phyloP scores from a whole-genome alignment of 306 rosid genomes.

The Castanea mollissima region DNA sequence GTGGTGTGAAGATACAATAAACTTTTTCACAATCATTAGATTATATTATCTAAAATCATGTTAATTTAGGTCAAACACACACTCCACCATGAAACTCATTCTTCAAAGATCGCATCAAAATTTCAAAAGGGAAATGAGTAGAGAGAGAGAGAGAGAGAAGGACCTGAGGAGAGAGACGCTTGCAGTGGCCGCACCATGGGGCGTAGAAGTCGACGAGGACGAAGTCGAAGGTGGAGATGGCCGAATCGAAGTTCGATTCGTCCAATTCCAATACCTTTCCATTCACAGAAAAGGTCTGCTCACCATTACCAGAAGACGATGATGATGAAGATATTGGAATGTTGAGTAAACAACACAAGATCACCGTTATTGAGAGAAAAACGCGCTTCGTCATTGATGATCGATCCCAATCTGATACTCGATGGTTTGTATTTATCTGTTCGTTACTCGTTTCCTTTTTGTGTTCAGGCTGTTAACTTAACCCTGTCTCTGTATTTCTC shows the following conservation, averaged over 20 bases:
- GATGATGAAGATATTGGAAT: background rate
- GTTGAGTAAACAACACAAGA: background rate
- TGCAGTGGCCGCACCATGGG: constrained; percentile 99
- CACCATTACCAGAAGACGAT: constrained; percentile 16
- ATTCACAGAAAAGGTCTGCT: constrained; percentile 45
- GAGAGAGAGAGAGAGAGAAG: background rate
- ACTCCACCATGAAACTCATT: background rate
- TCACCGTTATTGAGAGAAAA: background rate
- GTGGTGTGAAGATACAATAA: too few relatives aligned
- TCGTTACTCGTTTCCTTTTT: too few relatives aligned
- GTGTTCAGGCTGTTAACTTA: too few relatives aligned
- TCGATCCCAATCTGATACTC: too few relatives aligned
- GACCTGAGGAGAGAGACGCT: constrained; percentile 96
- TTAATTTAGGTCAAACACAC: too few relatives aligned
- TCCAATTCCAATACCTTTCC: constrained; percentile 83
- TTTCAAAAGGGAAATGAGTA: background rate
- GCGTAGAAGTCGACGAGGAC: constrained; percentile 90
- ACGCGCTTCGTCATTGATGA: background rate
- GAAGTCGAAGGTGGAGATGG: constrained; percentile 69
- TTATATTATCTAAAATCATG: too few relatives aligned
- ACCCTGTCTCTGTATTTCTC: too few relatives aligned
- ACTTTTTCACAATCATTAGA: too few relatives aligned
- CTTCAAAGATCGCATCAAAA: background rate
- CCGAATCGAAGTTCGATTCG: constrained; percentile 85
- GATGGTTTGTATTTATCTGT: too few relatives aligned